Conservation (phyloP, 2,329 filamentous ascomycete genomes). For the Neocatenulostroma microsporum region DNA sequence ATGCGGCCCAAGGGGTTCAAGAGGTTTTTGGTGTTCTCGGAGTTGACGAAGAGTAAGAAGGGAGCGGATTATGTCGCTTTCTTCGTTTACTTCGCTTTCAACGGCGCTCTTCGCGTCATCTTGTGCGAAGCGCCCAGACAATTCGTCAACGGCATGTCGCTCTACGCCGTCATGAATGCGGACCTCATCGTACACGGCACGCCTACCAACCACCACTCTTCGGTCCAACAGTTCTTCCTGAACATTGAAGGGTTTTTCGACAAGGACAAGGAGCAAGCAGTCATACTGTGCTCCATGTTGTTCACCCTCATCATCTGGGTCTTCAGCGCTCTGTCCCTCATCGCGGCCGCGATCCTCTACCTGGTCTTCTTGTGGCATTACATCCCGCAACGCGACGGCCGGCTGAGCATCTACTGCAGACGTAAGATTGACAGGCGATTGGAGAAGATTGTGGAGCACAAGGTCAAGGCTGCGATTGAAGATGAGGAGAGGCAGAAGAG, state of each 20-base stretch:
- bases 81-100: constrained; percentile 80
- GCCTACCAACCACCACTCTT: constrained; percentile 48
- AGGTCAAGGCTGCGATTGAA: constrained; percentile 80
- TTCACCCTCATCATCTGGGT: constrained; percentile 89
- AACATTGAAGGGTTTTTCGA: constrained; percentile 69
- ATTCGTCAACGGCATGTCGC: constrained; percentile 79
- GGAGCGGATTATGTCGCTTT: constrained; percentile 83
- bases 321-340: constrained; percentile 64
- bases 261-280: constrained; percentile 66
- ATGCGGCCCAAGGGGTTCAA: constrained; percentile 76
- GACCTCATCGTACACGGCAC: constrained; percentile 59
- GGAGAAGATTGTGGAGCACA: constrained; percentile 72
- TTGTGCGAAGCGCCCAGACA: constrained; percentile 89
- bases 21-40: constrained; percentile 85
- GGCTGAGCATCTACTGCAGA: constrained; percentile 76
- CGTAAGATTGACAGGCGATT: constrained; percentile 84
- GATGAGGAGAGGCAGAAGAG: constrained; percentile 56
- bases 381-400: constrained; percentile 73
- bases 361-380: constrained; percentile 87
- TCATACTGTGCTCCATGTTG: constrained; percentile 82
- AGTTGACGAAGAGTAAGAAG: constrained; percentile 84
- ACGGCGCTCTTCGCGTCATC: constrained; percentile 79
- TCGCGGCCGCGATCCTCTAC: constrained; percentile 72
- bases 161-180: constrained; percentile 73
- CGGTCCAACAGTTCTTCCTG: constrained; percentile 68